A percentile compares a stretch with the other conserved stretches of the same genome.
Conservation (phyloP, 1,284 basidiomycete genomes). For the Caloboletus firmus region DNA sequence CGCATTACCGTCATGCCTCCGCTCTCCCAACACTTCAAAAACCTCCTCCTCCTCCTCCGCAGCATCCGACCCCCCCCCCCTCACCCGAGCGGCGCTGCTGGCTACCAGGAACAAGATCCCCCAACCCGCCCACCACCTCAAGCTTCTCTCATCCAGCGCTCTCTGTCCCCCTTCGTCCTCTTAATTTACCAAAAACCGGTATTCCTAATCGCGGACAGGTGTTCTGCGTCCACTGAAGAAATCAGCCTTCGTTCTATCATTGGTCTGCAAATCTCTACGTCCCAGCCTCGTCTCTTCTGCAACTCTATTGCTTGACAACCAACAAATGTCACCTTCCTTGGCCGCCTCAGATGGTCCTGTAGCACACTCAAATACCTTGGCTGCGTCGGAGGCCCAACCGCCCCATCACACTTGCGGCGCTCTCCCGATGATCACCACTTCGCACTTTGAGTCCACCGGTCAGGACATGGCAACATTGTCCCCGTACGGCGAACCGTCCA, state of each 20-base stretch:
- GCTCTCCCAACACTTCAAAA: conserved; percentile 28
- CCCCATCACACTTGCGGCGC: conserved; percentile 1
- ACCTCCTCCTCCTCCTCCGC: no score
- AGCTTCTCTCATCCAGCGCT: conserved; percentile 22
- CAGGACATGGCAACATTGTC: conserved; percentile 19
- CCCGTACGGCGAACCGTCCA: conserved; percentile 23
- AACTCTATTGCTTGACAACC: conserved; percentile 31
- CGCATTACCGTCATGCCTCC: conserved; percentile 23
- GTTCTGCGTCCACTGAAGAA: conserved; percentile 22
- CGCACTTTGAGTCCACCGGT: conserved; percentile 20
- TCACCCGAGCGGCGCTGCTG: no score
- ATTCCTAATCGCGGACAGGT: conserved; percentile 19
- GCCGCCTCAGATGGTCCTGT: conserved; percentile 5
- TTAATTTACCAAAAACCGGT: conserved; percentile 20
- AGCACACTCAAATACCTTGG: conserved; percentile 30
- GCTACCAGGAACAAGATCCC: conserved; percentile 21
- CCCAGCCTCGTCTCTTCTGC: conserved; percentile 15
- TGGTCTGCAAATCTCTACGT: conserved; percentile 33
- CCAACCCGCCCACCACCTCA: not conserved
- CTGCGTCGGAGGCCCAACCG: not conserved
- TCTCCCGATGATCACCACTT: conserved; percentile 22
- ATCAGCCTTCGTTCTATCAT: conserved; percentile 21
- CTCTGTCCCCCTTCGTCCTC: conserved; percentile 9
- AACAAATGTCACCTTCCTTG: conserved; percentile 37
- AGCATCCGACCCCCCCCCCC: no score